Percentiles rank a stretch among this genome's conserved stretches.
phyloP scores from a whole-genome alignment of 495 filamentous ascomycete genomes.

The Neurospora tetrasperma region DNA sequence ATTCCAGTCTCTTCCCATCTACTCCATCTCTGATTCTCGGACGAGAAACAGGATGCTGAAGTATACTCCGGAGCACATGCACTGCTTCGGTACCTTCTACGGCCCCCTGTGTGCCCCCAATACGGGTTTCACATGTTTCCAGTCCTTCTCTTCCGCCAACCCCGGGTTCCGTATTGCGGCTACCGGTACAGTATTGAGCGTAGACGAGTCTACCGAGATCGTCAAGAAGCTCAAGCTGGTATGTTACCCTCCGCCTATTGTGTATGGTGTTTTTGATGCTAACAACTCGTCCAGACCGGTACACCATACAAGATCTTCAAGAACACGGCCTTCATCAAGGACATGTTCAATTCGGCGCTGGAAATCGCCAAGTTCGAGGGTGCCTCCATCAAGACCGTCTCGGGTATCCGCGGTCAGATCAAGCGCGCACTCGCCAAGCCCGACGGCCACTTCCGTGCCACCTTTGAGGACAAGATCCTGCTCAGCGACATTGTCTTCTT shows the following conservation, averaged over 20 bases:
- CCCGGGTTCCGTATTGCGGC: slow-evolving; percentile 91
- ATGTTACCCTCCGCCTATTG: neutral
- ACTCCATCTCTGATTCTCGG: slow-evolving; percentile 87
- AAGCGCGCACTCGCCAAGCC: slow-evolving; percentile 85
- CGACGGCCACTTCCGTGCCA: slow-evolving; percentile 89
- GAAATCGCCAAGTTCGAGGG: slow-evolving; percentile 99
- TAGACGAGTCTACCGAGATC: slow-evolving; percentile 90
- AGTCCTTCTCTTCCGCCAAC: slow-evolving; percentile 77
- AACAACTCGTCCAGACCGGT: slow-evolving; percentile 14
- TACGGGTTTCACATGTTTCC: slow-evolving; percentile 88
- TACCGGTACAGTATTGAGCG: slow-evolving; percentile 82
- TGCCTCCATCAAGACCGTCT: slow-evolving; percentile 88
- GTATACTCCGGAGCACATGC: slow-evolving; percentile 81
- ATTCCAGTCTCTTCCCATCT: slow-evolving; percentile 86
- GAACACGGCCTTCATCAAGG: slow-evolving; percentile 96
- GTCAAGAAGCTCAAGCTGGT: slow-evolving; percentile 95
- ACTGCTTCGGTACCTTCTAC: slow-evolving; percentile 92
- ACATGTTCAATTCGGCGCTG: slow-evolving; percentile 88
- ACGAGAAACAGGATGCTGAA: slow-evolving; percentile 96
- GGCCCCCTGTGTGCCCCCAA: slow-evolving; percentile 91
- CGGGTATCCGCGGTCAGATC: slow-evolving; percentile 90
- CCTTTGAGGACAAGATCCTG: slow-evolving; percentile 95
- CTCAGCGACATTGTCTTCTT: slow-evolving; percentile 96
- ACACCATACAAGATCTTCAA: slow-evolving; percentile 95
- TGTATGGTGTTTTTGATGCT: neutral